Percentiles rank a stretch among this genome's conserved stretches.
Conservation (phyloP, 768 basidiomycete species). For the Leccinum disarticulatum region DNA sequence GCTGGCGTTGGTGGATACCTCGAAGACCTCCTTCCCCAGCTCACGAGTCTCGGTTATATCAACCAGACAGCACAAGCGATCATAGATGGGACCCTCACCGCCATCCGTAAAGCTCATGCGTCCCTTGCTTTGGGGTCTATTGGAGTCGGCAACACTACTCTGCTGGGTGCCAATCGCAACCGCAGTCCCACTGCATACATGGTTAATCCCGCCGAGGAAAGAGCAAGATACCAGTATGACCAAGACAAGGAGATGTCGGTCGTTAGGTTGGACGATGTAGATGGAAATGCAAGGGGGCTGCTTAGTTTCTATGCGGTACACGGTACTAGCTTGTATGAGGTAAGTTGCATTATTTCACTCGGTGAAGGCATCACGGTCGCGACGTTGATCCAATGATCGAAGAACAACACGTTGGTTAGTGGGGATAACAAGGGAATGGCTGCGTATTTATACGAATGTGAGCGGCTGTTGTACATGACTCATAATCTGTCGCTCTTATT, state of each 20-base stretch:
- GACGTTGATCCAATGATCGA: background rate
- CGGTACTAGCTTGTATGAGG: slow-evolving; percentile 78
- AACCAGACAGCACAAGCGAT: slow-evolving; percentile 71
- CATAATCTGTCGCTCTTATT: background rate
- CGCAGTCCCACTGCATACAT: slow-evolving; percentile 75
- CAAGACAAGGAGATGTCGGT: slow-evolving; percentile 76
- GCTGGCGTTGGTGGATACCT: slow-evolving; percentile 78
- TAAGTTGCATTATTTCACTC: slow-evolving; percentile 21
- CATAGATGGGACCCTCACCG: slow-evolving; percentile 63
- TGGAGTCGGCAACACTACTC: slow-evolving; percentile 65
- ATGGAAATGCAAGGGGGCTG: slow-evolving; percentile 61
- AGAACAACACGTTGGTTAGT: slow-evolving; percentile 85
- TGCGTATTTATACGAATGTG: slow-evolving; percentile 74
- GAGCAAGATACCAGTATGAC: slow-evolving; percentile 64
- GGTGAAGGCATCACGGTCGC: background rate
- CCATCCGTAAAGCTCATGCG: slow-evolving; percentile 66
- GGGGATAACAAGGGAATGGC: slow-evolving; percentile 87
- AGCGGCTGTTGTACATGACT: slow-evolving; percentile 11
- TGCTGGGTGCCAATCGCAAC: slow-evolving; percentile 69
- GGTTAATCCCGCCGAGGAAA: slow-evolving; percentile 70
- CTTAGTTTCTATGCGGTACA: slow-evolving; percentile 78
- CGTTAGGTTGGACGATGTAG: slow-evolving; percentile 59
- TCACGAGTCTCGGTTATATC: slow-evolving; percentile 75
- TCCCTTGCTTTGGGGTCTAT: slow-evolving; percentile 60
- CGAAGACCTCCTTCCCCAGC: slow-evolving; percentile 74